phyloP scores from a whole-genome alignment of 345 rosid species.

The Citrus hindsii region DNA sequence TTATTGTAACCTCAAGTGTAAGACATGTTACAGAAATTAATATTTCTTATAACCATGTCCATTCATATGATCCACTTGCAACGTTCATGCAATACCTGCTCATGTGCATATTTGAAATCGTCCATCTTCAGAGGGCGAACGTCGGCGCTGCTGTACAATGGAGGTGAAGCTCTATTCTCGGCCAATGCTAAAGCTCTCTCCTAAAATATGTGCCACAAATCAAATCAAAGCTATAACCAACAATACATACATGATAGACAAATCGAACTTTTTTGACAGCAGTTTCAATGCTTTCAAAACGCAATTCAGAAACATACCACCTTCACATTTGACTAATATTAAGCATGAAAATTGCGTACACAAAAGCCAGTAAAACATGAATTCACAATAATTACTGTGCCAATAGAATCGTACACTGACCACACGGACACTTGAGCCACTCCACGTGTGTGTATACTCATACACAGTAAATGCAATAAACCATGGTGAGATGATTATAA shows the following conservation, averaged over 20 bases:
- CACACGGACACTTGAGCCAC: neutral
- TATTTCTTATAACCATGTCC: neutral
- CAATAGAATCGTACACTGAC: neutral
- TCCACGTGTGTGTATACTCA: neutral
- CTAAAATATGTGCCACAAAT: conserved; percentile 34
- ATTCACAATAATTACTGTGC: neutral
- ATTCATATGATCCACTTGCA: neutral
- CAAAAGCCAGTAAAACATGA: neutral
- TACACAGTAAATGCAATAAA: neutral
- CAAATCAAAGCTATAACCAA: neutral
- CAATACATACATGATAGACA: neutral
- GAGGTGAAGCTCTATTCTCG: conserved; percentile 64
- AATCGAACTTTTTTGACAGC: too few species aligned
- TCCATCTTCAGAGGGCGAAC: conserved; percentile 75
- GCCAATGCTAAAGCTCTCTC: conserved; percentile 61
- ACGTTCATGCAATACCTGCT: conserved; percentile 57
- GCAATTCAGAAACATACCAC: neutral
- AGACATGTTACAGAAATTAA: neutral
- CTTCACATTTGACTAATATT: neutral
- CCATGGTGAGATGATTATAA: neutral
- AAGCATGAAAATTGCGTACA: neutral
- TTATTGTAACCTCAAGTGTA: neutral
- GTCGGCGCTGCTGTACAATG: conserved; percentile 67
- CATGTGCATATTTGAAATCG: conserved; percentile 87
- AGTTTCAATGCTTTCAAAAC: neutral